These are phyloP conservation scores for Schizosaccharomyces octosporus DNA, from an alignment of 805 yeast genomes.

Conservation along the genomic window DNA sequence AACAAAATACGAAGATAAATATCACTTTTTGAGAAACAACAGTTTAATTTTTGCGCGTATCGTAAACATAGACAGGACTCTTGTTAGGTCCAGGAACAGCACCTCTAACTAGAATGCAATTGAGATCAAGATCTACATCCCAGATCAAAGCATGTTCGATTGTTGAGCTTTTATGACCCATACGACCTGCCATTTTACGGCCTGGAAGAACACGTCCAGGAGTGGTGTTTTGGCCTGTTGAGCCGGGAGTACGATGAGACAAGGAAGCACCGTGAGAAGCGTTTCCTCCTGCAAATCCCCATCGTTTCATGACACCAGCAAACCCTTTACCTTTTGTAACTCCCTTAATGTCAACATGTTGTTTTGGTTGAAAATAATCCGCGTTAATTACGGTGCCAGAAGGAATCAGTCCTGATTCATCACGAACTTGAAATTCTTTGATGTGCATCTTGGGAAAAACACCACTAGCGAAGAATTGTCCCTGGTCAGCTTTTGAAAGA, in stretches of 20 bases:
- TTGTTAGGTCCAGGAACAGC: conserved; percentile 78
- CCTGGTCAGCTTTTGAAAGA: conserved; percentile 39
- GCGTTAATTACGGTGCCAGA: conserved; percentile 60
- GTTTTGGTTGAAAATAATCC: conserved; percentile 63
- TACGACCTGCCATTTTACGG: conserved; percentile 92
- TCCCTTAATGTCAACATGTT: conserved; percentile 58
- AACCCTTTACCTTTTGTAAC: conserved; percentile 84
- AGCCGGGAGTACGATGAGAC: conserved; percentile 90
- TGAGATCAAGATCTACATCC: conserved; percentile 57
- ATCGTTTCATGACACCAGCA: conserved; percentile 94
- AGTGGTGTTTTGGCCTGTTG: conserved; percentile 82
- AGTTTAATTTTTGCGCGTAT: conserved; percentile 26
- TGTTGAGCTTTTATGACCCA: conserved; percentile 62
- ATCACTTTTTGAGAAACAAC: neutral
- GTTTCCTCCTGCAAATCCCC: conserved; percentile 64
- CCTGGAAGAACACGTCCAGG: conserved; percentile 95
- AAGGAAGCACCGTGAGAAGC: conserved; percentile 91
- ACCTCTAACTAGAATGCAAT: conserved; percentile 56
- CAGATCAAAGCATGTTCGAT: conserved; percentile 52
- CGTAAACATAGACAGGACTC: conserved; percentile 46
- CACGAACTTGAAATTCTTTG: conserved; percentile 58
- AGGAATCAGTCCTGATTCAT: conserved; percentile 38
- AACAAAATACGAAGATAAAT: neutral
- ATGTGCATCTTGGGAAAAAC: conserved; percentile 63
- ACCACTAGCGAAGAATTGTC: conserved; percentile 52